Evolutionary conservation across 305 asterid species (phyloP).

Genomic region (Fraxinus albicans): DNA sequence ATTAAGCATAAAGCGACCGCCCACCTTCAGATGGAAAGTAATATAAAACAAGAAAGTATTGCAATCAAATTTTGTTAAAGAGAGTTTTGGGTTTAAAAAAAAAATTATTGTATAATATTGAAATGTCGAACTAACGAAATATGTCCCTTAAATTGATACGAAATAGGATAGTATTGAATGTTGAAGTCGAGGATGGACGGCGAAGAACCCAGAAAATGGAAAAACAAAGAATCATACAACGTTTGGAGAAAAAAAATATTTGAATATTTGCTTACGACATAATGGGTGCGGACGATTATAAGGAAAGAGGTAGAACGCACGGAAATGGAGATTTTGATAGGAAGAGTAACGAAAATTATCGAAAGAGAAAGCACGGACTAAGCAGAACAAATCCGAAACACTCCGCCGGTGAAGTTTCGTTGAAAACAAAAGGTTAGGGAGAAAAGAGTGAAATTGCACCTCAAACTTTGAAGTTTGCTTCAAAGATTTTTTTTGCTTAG

Average conservation of each 20-base stretch:
- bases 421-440: neutral
- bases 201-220: neutral
- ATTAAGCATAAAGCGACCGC: neutral
- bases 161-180: neutral
- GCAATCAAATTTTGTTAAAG: neutral
- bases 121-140: too few relatives aligned
- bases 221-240: too few relatives aligned
- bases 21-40: neutral
- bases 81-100: neutral
- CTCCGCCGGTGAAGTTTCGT: too few relatives aligned
- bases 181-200: neutral
- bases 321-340: neutral
- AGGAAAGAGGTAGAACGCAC: neutral
- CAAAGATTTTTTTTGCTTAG: neutral
- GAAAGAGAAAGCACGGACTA: neutral
- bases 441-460: neutral
- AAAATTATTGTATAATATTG: too few relatives aligned
- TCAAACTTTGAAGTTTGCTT: neutral
- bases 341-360: neutral
- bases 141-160: neutral
- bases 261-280: neutral
- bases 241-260: too few relatives aligned
- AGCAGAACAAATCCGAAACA: neutral
- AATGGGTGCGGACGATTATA: neutral
- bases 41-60: neutral